Conservation (phyloP, 2,329 filamentous ascomycete genomes). For the Botrytis sinoallii region DNA sequence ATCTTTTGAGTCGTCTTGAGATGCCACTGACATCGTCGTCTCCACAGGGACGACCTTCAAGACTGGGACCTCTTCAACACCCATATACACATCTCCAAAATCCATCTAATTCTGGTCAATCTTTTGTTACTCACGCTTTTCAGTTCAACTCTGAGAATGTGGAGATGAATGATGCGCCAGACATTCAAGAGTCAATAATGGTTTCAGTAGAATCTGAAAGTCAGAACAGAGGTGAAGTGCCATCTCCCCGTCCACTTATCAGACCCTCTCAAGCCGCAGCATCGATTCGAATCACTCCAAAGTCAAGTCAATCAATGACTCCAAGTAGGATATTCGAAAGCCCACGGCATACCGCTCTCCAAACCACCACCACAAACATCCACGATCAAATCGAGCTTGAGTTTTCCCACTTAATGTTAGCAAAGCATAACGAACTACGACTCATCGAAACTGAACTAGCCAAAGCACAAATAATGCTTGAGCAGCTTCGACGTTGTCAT, state of each 20-base stretch:
- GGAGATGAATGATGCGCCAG: not conserved
- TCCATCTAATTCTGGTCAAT: not conserved
- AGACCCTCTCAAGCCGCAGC: too few relatives aligned
- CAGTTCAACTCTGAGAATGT: not conserved
- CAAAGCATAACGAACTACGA: conserved; percentile 92
- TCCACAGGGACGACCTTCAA: not conserved
- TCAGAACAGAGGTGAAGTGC: not conserved
- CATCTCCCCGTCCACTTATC: too few relatives aligned
- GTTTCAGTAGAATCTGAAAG: not conserved
- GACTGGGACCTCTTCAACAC: not conserved
- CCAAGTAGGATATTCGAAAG: not conserved
- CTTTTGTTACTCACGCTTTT: not conserved
- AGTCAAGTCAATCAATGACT: not conserved
- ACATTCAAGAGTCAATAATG: not conserved
- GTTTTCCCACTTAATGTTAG: conserved; percentile 54
- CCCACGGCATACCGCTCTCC: not conserved
- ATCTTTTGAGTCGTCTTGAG: not conserved
- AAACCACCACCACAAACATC: not conserved
- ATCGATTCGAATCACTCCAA: not conserved
- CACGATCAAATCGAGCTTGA: not conserved
- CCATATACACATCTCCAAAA: not conserved
- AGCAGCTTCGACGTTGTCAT: conserved; percentile 89
- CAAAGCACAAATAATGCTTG: conserved; percentile 89
- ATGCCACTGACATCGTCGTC: not conserved
- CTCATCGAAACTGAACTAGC: conserved; percentile 94